Percentiles rank a stretch among this genome's conserved stretches.
Conservation (phyloP, 208 protist species). For the Leishmania tarentolae region DNA sequence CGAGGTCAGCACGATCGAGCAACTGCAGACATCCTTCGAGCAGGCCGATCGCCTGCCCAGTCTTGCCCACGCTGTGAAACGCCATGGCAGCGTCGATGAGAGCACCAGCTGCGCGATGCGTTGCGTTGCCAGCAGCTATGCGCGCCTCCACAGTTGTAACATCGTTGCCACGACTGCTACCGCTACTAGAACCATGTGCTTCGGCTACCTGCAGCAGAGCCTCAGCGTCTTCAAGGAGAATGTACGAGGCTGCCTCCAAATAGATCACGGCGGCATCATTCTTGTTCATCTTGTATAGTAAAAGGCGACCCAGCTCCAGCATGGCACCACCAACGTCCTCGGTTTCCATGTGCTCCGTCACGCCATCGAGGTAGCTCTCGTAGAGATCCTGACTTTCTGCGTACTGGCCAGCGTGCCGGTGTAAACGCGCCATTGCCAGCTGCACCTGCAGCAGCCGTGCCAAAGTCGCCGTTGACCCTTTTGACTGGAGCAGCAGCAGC, state of each 20-base stretch:
- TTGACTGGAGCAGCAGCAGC: constrained; percentile 42
- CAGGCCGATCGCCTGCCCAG: constrained; percentile 56
- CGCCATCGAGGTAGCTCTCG: constrained; percentile 57
- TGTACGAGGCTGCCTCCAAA: constrained; percentile 57
- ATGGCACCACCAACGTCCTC: constrained; percentile 58
- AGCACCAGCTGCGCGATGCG: constrained; percentile 47
- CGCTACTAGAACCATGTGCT: neutral
- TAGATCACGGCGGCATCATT: constrained; percentile 46
- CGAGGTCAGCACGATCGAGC: constrained; percentile 49
- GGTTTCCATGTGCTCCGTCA: constrained; percentile 42
- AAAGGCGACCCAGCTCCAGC: constrained; percentile 73
- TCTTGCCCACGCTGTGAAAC: constrained; percentile 46
- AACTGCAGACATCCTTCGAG: constrained; percentile 58
- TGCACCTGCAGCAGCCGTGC: constrained; percentile 36
- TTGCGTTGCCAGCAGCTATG: constrained; percentile 24
- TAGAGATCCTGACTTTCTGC: constrained; percentile 54
- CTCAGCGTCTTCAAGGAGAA: constrained; percentile 67
- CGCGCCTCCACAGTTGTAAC: constrained; percentile 3
- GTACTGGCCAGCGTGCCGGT: constrained; percentile 47
- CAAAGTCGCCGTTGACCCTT: constrained; percentile 22
- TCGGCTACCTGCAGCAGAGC: constrained; percentile 15
- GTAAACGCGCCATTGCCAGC: constrained; percentile 64
- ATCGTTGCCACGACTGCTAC: neutral
- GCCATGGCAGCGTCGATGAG: constrained; percentile 67
- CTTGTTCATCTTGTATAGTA: constrained; percentile 39